Conservation (phyloP, 1,284 basidiomycete genomes). For the Meripilus lineatus region DNA sequence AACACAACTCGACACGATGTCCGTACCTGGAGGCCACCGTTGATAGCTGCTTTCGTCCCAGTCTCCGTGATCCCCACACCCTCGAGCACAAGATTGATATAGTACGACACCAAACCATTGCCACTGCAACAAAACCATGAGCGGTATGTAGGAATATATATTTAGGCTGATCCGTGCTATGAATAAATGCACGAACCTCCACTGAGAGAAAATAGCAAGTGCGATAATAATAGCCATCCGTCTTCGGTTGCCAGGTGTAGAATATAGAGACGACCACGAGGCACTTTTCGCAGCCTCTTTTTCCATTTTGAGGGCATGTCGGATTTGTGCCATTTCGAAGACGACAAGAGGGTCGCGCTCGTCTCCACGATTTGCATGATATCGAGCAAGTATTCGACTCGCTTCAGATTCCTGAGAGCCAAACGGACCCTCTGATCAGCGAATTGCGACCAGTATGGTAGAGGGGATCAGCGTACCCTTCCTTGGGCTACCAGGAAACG, state of each 20-base stretch:
- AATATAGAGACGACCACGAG: slow-evolving; percentile 46
- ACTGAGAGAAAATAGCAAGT: slow-evolving; percentile 59
- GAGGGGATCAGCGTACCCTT: slow-evolving; percentile 31
- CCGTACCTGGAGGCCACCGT: slow-evolving; percentile 50
- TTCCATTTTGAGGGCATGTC: slow-evolving; percentile 57
- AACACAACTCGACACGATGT: slow-evolving; percentile 18
- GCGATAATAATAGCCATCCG: slow-evolving; percentile 54
- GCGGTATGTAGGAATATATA: neutral
- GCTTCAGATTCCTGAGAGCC: slow-evolving; percentile 44
- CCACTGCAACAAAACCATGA: slow-evolving; percentile 34
- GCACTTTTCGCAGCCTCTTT: slow-evolving; percentile 43
- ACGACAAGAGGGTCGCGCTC: slow-evolving; percentile 50
- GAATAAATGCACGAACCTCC: slow-evolving; percentile 42
- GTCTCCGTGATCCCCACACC: slow-evolving; percentile 51
- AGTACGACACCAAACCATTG: slow-evolving; percentile 65
- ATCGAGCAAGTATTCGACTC: slow-evolving; percentile 50
- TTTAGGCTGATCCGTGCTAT: neutral
- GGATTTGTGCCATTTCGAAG: slow-evolving; percentile 59
- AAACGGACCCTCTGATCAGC: neutral
- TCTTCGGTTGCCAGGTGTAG: slow-evolving; percentile 55
- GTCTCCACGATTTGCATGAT: slow-evolving; percentile 52
- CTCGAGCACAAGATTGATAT: slow-evolving; percentile 59
- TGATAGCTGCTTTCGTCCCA: slow-evolving; percentile 54
- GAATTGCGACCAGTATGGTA: neutral
- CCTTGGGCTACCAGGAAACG: slow-evolving; percentile 63